A percentile compares a stretch with the other conserved stretches of the same genome.
These are phyloP conservation scores for Naegleria fowleri DNA, from an alignment of 208 protist species.

Conservation along the genomic window DNA sequence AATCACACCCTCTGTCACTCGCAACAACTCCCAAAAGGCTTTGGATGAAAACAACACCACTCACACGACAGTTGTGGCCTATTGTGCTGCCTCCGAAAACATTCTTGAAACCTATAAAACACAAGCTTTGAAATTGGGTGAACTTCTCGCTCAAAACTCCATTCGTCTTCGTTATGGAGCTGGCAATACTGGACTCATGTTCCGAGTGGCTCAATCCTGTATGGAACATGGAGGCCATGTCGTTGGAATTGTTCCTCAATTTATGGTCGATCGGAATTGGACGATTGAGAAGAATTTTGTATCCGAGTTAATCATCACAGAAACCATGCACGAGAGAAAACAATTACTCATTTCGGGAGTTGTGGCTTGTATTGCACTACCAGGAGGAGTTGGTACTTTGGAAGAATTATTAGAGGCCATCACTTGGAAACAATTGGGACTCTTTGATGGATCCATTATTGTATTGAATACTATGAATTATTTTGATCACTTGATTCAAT, in stretches of 20 bases:
- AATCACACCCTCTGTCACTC: no score
- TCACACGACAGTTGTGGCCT: background rate
- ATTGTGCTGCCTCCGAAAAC: background rate
- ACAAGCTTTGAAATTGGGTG: background rate
- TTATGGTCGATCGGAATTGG: background rate
- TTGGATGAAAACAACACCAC: no score
- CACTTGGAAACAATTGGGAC: slow-evolving; percentile 36
- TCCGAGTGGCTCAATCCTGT: background rate
- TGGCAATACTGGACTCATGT: background rate
- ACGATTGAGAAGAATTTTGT: background rate
- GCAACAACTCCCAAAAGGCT: no score
- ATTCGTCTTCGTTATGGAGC: background rate
- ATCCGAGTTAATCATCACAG: background rate
- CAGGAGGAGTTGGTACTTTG: slow-evolving; percentile 39
- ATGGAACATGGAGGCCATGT: background rate
- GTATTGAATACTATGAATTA: slow-evolving; percentile 44
- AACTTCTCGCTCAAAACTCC: background rate
- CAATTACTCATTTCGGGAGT: background rate
- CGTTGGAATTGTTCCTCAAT: background rate
- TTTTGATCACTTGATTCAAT: slow-evolving; percentile 28
- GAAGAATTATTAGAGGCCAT: slow-evolving; percentile 18
- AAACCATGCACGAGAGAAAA: slow-evolving; percentile 37
- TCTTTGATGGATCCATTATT: slow-evolving; percentile 30
- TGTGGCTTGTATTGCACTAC: slow-evolving; percentile 40
- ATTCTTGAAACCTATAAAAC: background rate